A percentile compares a stretch with the other conserved stretches of the same genome.
phyloP scores from a whole-genome alignment of 768 basidiomycete genomes.

The Mycena metata region DNA sequence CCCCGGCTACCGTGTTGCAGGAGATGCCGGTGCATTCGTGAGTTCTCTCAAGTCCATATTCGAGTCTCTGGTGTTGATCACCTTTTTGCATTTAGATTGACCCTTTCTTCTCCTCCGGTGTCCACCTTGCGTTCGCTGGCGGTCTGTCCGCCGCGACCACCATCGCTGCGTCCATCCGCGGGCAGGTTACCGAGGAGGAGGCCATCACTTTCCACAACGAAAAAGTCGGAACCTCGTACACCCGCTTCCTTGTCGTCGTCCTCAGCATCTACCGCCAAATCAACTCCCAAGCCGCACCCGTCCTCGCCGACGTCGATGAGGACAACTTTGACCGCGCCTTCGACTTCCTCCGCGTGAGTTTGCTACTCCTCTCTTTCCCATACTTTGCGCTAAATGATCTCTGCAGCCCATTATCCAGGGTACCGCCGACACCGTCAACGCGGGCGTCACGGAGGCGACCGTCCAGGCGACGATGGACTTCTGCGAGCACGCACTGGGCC shows the following conservation, averaged over 20 bases:
- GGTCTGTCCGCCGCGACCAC: conserved; percentile 54
- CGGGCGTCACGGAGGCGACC: neutral
- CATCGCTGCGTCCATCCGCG: conserved; percentile 50
- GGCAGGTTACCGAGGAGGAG: conserved; percentile 46
- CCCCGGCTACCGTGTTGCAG: conserved; percentile 47
- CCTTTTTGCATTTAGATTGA: conserved; percentile 57
- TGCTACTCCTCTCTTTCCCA: neutral
- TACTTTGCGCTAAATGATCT: neutral
- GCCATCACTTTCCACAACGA: conserved; percentile 50
- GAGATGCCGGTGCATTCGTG: conserved; percentile 48
- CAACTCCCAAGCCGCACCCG: conserved; percentile 52
- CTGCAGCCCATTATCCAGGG: conserved; percentile 15
- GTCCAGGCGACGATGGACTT: conserved; percentile 16
- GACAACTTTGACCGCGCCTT: conserved; percentile 65
- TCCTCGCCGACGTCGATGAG: conserved; percentile 60
- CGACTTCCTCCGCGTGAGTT: conserved; percentile 54
- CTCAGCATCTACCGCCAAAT: conserved; percentile 66
- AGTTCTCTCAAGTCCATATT: conserved; percentile 1
- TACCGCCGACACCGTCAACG: neutral
- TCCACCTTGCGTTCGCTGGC: conserved; percentile 55
- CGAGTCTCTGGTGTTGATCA: neutral
- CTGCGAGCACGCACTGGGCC: conserved; percentile 6
- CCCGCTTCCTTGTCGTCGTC: conserved; percentile 63
- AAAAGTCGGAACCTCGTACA: conserved; percentile 50
- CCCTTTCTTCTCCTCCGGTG: conserved; percentile 71